Evolutionary conservation across 345 rosid species (phyloP).

Genomic region (Lumnitzera racemosa): DNA sequence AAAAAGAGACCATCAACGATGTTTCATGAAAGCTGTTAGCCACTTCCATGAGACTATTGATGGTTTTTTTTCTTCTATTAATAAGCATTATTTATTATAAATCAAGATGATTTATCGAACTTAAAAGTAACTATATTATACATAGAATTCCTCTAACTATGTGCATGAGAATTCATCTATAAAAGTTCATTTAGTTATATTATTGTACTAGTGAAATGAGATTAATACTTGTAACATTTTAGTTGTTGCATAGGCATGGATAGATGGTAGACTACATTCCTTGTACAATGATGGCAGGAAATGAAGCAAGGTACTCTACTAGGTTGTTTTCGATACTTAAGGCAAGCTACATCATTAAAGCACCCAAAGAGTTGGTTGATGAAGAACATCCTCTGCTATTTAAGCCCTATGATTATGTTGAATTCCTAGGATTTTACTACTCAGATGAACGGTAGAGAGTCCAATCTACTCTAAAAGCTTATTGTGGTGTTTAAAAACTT

Average conservation of each 20-base stretch:
- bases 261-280: conserved; percentile 52
- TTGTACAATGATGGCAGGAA: conserved; percentile 53
- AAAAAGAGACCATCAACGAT: too few relatives aligned
- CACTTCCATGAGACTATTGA: too few relatives aligned
- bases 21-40: too few relatives aligned
- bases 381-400: conserved; percentile 22
- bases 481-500: conserved; percentile 29
- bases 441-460: conserved; percentile 33
- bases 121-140: too few relatives aligned
- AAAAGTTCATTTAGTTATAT: too few relatives aligned
- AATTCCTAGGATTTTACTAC: conserved; percentile 34
- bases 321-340: conserved; percentile 53
- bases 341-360: conserved; percentile 18
- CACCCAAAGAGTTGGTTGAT: conserved; percentile 10
- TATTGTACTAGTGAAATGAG: too few relatives aligned
- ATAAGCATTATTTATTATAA: too few relatives aligned
- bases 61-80: too few relatives aligned
- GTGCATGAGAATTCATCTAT: too few relatives aligned
- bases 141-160: too few relatives aligned
- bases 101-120: too few relatives aligned
- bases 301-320: conserved; percentile 39
- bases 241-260: conserved; percentile 42
- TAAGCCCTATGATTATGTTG: conserved; percentile 48
- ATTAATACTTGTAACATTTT: too few relatives aligned
- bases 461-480: conserved; percentile 25